phyloP scores from a whole-genome alignment of 2,329 filamentous ascomycete species.

The Hymenoscyphus fructigenus region DNA sequence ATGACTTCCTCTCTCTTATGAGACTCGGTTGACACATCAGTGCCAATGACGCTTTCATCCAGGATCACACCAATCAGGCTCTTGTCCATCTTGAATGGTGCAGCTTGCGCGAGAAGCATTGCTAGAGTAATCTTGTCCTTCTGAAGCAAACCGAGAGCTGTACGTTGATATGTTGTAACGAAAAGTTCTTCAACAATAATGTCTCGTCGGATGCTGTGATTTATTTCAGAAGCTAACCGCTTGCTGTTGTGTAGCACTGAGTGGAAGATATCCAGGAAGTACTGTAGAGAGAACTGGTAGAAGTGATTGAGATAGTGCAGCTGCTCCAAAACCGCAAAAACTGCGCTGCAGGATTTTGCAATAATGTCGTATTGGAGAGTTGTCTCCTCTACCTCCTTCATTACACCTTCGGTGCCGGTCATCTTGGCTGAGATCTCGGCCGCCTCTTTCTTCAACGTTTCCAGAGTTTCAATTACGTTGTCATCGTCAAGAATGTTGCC shows the following conservation, averaged over 20 bases:
- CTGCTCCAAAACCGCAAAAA: constrained; percentile 95
- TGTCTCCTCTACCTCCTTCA: constrained; percentile 96
- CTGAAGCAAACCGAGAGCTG: constrained; percentile 87
- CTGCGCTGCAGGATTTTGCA: constrained; percentile 91
- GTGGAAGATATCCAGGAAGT: constrained; percentile 97
- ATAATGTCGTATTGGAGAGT: constrained; percentile 93
- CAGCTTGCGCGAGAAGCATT: constrained; percentile 91
- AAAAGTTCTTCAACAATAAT: constrained; percentile 92
- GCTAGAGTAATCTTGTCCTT: constrained; percentile 93
- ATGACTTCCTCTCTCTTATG: constrained; percentile 68
- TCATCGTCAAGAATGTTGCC: constrained; percentile 98
- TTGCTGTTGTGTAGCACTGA: constrained; percentile 81
- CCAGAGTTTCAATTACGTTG: constrained; percentile 94
- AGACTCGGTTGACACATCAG: constrained; percentile 71
- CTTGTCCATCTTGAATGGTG: constrained; percentile 96
- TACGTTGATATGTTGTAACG: constrained; percentile 86
- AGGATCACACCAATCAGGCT: constrained; percentile 81
- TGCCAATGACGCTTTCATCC: constrained; percentile 71
- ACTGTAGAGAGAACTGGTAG: constrained; percentile 98
- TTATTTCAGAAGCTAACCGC: constrained; percentile 62
- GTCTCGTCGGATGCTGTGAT: constrained; percentile 78
- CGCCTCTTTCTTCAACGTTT: constrained; percentile 96
- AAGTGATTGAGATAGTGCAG: constrained; percentile 98
- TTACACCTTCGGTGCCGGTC: constrained; percentile 93
- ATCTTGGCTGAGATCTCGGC: constrained; percentile 96